Conservation (phyloP, 208 protist species). For the Leishmania amazonensis region DNA sequence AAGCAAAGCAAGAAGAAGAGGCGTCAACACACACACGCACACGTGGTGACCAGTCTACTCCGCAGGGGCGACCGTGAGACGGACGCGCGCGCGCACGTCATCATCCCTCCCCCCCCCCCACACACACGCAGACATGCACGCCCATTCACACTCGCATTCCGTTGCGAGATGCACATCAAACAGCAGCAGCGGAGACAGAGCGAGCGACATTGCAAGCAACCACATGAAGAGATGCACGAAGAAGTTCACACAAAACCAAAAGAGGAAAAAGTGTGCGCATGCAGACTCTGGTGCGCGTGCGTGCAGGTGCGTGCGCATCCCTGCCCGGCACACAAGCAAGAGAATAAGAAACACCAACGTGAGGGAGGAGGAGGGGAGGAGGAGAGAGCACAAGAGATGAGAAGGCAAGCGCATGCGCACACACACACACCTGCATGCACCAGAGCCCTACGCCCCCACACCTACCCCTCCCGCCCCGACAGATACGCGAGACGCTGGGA, state of each 20-base stretch:
- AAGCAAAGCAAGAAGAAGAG: background rate
- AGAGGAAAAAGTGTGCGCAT: background rate
- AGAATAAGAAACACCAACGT: background rate
- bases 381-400: background rate
- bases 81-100: background rate
- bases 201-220: background rate
- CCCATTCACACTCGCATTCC: background rate
- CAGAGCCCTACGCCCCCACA: no score
- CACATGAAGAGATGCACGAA: background rate
- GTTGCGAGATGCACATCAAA: no score
- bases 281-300: background rate
- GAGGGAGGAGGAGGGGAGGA: background rate
- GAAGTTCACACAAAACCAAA: background rate
- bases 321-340: background rate
- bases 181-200: no score
- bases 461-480: background rate
- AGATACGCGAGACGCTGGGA: background rate
- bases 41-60: background rate
- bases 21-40: background rate
- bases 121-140: background rate
- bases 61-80: background rate
- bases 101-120: no score
- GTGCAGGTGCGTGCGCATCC: background rate
- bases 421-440: background rate
- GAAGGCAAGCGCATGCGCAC: background rate